These are phyloP conservation scores for Lachnellula arida DNA, from an alignment of 2,329 filamentous ascomycete species.

Conservation along the genomic window DNA sequence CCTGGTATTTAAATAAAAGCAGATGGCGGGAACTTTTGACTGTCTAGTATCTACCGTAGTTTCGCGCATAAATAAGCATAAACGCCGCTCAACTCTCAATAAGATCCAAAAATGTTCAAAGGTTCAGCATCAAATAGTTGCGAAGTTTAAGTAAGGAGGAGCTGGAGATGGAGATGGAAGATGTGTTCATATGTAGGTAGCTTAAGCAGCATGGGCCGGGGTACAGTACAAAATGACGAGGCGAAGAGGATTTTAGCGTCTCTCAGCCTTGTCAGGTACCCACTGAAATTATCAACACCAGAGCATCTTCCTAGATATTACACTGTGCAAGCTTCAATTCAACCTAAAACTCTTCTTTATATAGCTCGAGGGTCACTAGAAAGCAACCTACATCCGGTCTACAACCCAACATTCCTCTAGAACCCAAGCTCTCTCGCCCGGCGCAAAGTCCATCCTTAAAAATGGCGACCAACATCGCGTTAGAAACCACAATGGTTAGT, in stretches of 20 bases:
- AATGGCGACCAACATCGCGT: slow-evolving; percentile 73
- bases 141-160: too few relatives aligned
- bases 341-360: neutral
- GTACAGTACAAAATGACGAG: neutral
- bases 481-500: slow-evolving; percentile 75
- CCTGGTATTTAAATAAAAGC: neutral
- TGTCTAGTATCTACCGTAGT: neutral
- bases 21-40: neutral
- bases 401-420: neutral
- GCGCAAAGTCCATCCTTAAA: slow-evolving; percentile 11
- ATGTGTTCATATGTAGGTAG: neutral
- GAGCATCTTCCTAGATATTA: neutral
- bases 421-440: neutral
- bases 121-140: too few relatives aligned
- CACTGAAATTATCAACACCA: slow-evolving; percentile 11
- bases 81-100: neutral
- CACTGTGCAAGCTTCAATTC: neutral
- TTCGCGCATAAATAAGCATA: neutral
- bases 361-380: too few relatives aligned
- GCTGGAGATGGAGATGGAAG: neutral
- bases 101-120: neutral
- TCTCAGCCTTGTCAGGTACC: slow-evolving; percentile 21
- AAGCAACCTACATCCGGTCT: neutral
- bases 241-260: slow-evolving; percentile 3
- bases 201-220: neutral